Evolutionary conservation across 805 yeast genomes (phyloP).

Genomic region (Starmerella potacharoeniae): DNA sequence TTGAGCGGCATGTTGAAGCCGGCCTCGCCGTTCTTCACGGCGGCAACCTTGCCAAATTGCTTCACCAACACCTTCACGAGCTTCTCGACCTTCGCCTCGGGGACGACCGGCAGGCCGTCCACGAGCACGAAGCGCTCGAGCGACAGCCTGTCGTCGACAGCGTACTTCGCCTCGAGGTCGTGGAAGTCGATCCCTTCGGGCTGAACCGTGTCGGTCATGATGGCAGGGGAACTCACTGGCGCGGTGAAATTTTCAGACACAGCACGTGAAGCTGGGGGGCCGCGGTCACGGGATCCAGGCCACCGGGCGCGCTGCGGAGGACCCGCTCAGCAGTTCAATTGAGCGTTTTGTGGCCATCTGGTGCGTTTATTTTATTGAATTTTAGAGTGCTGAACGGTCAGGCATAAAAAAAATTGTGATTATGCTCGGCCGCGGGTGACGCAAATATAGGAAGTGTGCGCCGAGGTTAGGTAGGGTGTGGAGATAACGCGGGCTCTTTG

Average conservation of each 20-base stretch:
- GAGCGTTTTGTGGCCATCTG: no score
- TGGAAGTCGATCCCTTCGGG: constrained; percentile 46
- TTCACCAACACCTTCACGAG: constrained; percentile 76
- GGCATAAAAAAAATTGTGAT: no score
- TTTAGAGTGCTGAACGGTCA: no score
- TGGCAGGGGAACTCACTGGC: not conserved
- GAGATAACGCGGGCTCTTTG: no score
- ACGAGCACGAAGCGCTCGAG: constrained; percentile 72
- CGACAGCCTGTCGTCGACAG: constrained; percentile 48
- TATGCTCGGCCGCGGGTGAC: no score
- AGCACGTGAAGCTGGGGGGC: constrained; percentile 1
- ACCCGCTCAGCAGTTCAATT: no score
- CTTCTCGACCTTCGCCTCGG: constrained; percentile 74
- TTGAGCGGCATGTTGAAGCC: constrained; percentile 68
- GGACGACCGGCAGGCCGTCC: constrained; percentile 94
- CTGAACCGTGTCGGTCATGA: constrained; percentile 12
- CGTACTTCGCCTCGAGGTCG: constrained; percentile 70
- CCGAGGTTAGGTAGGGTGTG: no score
- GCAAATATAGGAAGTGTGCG: no score
- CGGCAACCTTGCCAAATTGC: constrained; percentile 67
- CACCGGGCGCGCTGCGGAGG: no score
- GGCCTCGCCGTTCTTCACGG: constrained; percentile 38
- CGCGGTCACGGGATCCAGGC: not conserved
- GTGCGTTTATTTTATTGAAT: no score
- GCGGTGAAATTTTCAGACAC: constrained; percentile 7